phyloP scores from a whole-genome alignment of 257 asterid species.

The Solanum appendiculatum region DNA sequence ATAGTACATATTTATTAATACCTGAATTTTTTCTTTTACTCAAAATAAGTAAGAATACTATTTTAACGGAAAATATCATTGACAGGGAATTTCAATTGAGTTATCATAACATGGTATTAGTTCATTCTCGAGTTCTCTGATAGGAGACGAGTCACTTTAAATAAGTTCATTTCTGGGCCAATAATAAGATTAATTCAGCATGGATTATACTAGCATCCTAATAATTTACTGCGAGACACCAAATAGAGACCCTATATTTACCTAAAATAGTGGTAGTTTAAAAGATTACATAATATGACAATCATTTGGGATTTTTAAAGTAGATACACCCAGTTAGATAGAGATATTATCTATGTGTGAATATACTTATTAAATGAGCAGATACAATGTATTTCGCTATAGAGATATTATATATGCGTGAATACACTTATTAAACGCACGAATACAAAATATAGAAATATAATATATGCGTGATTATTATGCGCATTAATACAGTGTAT shows the following conservation, averaged over 20 bases:
- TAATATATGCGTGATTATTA: neutral
- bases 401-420: neutral
- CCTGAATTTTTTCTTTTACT: neutral
- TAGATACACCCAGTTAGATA: neutral
- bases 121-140: neutral
- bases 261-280: neutral
- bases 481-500: neutral
- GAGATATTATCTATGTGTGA: neutral
- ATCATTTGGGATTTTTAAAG: neutral
- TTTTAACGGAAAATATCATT: neutral
- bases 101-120: rapidly evolving
- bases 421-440: neutral
- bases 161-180: neutral
- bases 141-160: neutral
- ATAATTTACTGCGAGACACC: neutral
- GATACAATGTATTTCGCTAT: neutral
- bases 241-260: neutral
- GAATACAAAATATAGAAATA: neutral
- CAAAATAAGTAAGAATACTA: neutral
- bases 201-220: too few relatives aligned
- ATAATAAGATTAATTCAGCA: neutral
- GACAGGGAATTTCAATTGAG: neutral
- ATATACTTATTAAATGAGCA: neutral
- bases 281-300: neutral
- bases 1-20: neutral